These are phyloP conservation scores for Zygosaccharomyces rouxii DNA, from an alignment of 805 yeast species.

Conservation along the genomic window DNA sequence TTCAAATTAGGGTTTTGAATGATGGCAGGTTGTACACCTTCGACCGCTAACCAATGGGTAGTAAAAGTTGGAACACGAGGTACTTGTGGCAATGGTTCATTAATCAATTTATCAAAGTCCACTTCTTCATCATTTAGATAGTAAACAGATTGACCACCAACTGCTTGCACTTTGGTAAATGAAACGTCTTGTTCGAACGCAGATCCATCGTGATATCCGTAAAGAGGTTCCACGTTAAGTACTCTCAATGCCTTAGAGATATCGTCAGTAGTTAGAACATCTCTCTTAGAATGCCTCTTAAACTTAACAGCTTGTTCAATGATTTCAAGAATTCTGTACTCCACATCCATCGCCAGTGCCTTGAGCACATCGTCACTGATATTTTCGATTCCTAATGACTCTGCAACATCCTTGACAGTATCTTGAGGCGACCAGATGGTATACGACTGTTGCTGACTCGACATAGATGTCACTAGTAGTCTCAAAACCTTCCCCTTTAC, in stretches of 20 bases:
- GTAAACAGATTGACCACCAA: constrained; percentile 90
- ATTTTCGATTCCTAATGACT: constrained; percentile 70
- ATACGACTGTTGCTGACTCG: constrained; percentile 50
- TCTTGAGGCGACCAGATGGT: constrained; percentile 97
- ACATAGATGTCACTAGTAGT: constrained; percentile 12
- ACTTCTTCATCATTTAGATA: constrained; percentile 90
- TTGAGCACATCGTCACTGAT: constrained; percentile 90
- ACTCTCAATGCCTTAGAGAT: constrained; percentile 76
- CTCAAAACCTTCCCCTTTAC: background rate
- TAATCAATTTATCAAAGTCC: constrained; percentile 88
- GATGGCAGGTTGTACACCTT: constrained; percentile 96
- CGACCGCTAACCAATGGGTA: constrained; percentile 96
- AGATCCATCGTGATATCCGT: constrained; percentile 62
- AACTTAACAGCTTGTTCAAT: constrained; percentile 93
- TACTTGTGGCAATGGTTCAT: constrained; percentile 91
- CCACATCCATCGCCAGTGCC: constrained; percentile 98
- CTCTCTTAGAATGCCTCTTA: constrained; percentile 90
- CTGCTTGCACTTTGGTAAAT: constrained; percentile 84
- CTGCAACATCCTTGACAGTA: constrained; percentile 95
- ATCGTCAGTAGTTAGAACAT: constrained; percentile 74
- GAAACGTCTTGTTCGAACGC: constrained; percentile 51
- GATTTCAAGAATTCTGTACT: constrained; percentile 91
- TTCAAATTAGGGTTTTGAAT: constrained; percentile 86
- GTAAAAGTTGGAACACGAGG: constrained; percentile 91
- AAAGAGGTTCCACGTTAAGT: constrained; percentile 89